phyloP scores from a whole-genome alignment of 441 rosid genomes.

The Populus hybrid region DNA sequence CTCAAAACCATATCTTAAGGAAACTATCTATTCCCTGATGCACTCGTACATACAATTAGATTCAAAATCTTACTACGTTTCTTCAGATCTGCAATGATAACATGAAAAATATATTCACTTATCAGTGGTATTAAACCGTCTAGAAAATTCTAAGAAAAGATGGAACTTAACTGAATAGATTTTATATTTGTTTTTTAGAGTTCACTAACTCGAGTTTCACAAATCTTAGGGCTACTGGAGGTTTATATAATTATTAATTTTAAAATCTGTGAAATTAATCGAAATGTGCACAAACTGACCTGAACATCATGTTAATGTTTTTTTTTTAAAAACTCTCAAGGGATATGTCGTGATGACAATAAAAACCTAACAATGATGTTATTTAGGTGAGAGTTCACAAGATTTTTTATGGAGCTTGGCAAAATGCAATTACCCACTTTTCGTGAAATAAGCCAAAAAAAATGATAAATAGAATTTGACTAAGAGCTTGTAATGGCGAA shows the following conservation, averaged over 20 bases:
- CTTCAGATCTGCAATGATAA: background rate
- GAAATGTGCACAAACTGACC: fast-evolving
- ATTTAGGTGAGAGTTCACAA: background rate
- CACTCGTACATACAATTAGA: too few species aligned
- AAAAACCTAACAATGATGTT: background rate
- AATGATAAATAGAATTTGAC: background rate
- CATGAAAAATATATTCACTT: too few species aligned
- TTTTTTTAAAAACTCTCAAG: too few species aligned
- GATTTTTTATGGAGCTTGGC: background rate
- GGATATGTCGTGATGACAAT: background rate
- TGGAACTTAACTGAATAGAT: fast-evolving
- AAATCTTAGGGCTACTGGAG: fast-evolving
- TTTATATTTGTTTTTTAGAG: fast-evolving
- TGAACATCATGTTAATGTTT: too few species aligned
- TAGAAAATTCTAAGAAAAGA: too few species aligned
- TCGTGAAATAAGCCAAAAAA: background rate
- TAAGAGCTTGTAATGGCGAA: background rate
- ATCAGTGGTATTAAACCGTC: too few species aligned
- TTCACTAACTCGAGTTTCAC: fast-evolving
- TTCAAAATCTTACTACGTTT: too few species aligned
- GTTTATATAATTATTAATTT: too few species aligned
- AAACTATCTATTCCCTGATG: too few species aligned
- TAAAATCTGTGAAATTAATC: fast-evolving
- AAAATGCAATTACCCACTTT: background rate
- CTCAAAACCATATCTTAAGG: background rate